Percentiles rank a stretch among this genome's conserved stretches.
phyloP scores from a whole-genome alignment of 2,329 filamentous ascomycete species.

The Ascochyta clinopodiicola region DNA sequence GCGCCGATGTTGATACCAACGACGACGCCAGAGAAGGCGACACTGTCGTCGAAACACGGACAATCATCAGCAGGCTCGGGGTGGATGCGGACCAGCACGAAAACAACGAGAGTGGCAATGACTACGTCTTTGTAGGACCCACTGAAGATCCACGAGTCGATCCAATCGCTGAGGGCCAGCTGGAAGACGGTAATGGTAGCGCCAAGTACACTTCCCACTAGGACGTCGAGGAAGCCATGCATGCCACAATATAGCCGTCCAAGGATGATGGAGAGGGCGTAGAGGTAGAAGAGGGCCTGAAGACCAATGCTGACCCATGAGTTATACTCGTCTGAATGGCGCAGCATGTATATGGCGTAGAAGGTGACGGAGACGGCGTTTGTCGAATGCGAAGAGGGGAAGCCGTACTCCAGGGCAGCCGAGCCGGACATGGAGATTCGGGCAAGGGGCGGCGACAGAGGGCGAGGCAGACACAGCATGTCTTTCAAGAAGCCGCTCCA shows the following conservation, averaged over 20 bases:
- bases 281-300: slow-evolving; percentile 78
- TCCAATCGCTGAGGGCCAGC: slow-evolving; percentile 60
- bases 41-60: slow-evolving; percentile 94
- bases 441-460: slow-evolving; percentile 87
- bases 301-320: slow-evolving; percentile 66
- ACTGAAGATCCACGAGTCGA: slow-evolving; percentile 73
- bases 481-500: slow-evolving; percentile 92
- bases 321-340: slow-evolving; percentile 66
- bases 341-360: slow-evolving; percentile 77
- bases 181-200: slow-evolving; percentile 66
- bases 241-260: slow-evolving; percentile 97
- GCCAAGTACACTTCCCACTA: slow-evolving; percentile 80
- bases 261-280: slow-evolving; percentile 86
- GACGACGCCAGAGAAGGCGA: slow-evolving; percentile 88
- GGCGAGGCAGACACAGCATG: slow-evolving; percentile 87
- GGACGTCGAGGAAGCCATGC: slow-evolving; percentile 94
- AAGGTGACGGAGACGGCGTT: slow-evolving; percentile 95
- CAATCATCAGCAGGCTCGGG: slow-evolving; percentile 97
- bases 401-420: slow-evolving; percentile 93
- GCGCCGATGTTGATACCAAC: slow-evolving; percentile 82
- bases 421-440: slow-evolving; percentile 98
- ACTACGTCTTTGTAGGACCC: slow-evolving; percentile 66
- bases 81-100: slow-evolving; percentile 83
- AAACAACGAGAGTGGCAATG: slow-evolving; percentile 69
- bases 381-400: slow-evolving; percentile 95